Percentiles rank a stretch among this genome's conserved stretches.
Conservation (phyloP, 345 rosid genomes). For the Trapa incisa region DNA sequence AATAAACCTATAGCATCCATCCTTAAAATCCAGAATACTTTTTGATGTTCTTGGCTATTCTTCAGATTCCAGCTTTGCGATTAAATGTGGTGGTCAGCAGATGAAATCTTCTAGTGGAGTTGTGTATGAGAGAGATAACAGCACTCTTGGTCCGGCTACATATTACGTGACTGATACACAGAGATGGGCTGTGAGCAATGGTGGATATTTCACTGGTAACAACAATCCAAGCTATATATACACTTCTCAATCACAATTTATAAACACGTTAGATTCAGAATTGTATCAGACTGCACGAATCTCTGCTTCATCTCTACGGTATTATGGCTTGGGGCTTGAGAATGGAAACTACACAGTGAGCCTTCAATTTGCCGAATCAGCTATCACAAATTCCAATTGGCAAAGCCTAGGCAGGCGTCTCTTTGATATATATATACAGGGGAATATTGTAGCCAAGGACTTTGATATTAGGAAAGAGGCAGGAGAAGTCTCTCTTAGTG, state of each 20-base stretch:
- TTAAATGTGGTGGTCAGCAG: conserved; percentile 58
- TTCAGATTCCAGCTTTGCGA: conserved; percentile 40
- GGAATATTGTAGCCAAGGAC: conserved; percentile 14
- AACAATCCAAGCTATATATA: conserved; percentile 11
- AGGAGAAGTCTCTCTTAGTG: conserved; percentile 18
- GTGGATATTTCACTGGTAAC: background rate
- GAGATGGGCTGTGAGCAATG: too few species aligned
- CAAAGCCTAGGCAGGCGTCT: conserved; percentile 36
- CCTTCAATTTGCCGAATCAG: conserved; percentile 38
- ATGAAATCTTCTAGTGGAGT: conserved; percentile 20
- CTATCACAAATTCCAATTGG: conserved; percentile 17
- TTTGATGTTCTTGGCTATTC: background rate
- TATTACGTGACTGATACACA: too few species aligned
- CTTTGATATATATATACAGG: conserved; percentile 37
- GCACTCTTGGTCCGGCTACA: too few species aligned
- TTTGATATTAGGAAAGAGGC: conserved; percentile 33
- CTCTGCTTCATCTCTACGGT: too few species aligned
- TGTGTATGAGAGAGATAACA: too few species aligned
- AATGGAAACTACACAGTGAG: background rate
- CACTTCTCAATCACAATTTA: conserved; percentile 8
- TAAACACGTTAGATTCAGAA: conserved; percentile 18
- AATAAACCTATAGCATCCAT: too few species aligned
- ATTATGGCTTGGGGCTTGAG: too few species aligned
- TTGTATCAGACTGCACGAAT: too few species aligned
- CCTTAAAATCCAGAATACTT: background rate